Base-by-base conservation (phyloP, 2,329 filamentous ascomycete genomes). In the Fusarium begoniae region DNA sequence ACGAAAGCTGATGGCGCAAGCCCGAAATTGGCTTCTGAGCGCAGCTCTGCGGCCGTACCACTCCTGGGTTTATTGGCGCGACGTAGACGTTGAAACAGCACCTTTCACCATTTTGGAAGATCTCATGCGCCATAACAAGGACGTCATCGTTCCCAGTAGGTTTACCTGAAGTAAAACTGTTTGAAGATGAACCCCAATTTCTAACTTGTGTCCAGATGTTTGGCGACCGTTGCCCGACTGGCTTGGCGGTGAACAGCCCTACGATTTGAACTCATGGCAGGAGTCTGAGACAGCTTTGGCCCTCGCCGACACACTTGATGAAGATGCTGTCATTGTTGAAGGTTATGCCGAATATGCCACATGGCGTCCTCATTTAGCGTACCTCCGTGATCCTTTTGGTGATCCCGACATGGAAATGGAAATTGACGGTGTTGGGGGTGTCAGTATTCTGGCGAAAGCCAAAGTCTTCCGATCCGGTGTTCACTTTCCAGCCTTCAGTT, bases 351-450 rank as follows among this genome's bases (percentile, higher is more conserved):
- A 99, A 85, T 99, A 99, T 82, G 96, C 96, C 26, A 99, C 96
- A 3, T 99, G 96, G 96, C 89, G 96, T 74, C 96, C 96, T 47
- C 96, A 99, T 88, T 87, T 99, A 79, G 96, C 96, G 47, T 99
- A 99, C 81, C 90, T 99, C 13, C 93, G 96, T 68, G 96, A 99
- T 81, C 96, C 96, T 5, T 98, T 97, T 79, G 96, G 96, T 44
- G 96, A 99, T 80, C 96, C 96, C 26, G 96, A 99, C 81, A 98
- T 98, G 92, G 96, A 99, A 82, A 98, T 99, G 96, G 96, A 99
- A 79, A 96, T 99, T 77, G 96, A 99, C 78, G 96, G 96, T 75
- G 95, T 99, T 53, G 96, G 96, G 57, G 96, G 96, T 84, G 96
- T 99, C 77, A 98, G 95, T 84, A 99, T 99, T 79, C 84, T 99